phyloP scores from a whole-genome alignment of 148 eudicot species.

The Silene uniflora region DNA sequence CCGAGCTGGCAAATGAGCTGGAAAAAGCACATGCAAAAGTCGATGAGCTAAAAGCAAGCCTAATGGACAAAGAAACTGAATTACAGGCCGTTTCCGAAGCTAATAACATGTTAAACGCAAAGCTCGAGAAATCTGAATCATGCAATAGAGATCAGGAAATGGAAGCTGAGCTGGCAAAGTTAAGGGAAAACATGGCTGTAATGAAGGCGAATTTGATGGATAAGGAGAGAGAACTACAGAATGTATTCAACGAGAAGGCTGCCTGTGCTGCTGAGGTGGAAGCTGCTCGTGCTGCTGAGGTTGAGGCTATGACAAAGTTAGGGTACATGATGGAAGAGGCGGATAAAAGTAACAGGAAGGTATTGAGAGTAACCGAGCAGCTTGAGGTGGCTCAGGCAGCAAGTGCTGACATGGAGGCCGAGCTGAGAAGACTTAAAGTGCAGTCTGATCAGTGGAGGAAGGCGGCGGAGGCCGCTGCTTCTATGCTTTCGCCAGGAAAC shows the following conservation, averaged over 20 bases:
- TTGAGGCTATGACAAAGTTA: conserved; percentile 49
- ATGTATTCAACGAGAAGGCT: conserved; percentile 41
- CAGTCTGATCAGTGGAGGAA: conserved; percentile 93
- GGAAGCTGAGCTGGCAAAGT: conserved; percentile 38
- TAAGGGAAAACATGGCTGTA: conserved; percentile 32
- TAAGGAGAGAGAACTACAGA: conserved; percentile 51
- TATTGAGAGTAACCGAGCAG: conserved; percentile 46
- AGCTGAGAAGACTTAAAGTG: conserved; percentile 70
- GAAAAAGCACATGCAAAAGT: conserved; percentile 41
- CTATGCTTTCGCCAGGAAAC: conserved; percentile 61
- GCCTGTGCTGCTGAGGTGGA: conserved; percentile 36
- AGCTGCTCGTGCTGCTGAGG: conserved; percentile 46
- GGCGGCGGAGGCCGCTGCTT: conserved; percentile 92
- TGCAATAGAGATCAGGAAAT: conserved; percentile 38
- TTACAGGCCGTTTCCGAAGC: conserved; percentile 68
- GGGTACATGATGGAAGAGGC: conserved; percentile 48
- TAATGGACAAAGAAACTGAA: conserved; percentile 90
- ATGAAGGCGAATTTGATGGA: conserved; percentile 52
- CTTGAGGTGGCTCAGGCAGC: conserved; percentile 47
- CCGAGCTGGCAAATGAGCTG: conserved; percentile 55
- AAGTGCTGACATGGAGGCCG: conserved; percentile 69
- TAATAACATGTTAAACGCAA: conserved; percentile 47
- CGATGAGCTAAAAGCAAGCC: conserved; percentile 62
- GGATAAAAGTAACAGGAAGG: conserved; percentile 48
- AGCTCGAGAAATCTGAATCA: conserved; percentile 37